Percentiles rank a stretch among this genome's conserved stretches.
Conservation (phyloP, 345 rosid species). For the Acer negundo region DNA sequence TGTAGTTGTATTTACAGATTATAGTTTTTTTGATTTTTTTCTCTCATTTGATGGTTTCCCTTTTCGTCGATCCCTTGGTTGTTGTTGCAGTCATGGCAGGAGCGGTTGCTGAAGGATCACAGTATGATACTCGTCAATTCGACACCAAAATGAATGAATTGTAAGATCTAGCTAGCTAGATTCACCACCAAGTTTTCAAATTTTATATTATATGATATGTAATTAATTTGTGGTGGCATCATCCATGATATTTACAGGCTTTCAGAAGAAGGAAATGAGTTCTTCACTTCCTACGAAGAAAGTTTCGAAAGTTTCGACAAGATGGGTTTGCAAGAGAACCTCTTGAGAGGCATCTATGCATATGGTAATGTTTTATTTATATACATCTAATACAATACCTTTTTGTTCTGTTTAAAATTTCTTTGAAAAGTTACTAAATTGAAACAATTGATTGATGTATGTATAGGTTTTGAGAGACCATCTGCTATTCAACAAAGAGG, state of each 20-base stretch:
- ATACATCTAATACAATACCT: not conserved
- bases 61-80: not conserved
- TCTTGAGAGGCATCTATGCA: slow-evolving; percentile 52
- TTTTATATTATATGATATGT: not conserved
- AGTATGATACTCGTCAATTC: slow-evolving; percentile 43
- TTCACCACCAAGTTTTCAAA: not conserved
- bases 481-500: slow-evolving; percentile 35
- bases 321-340: slow-evolving; percentile 53
- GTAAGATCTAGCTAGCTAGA: slow-evolving; percentile 25
- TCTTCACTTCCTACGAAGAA: slow-evolving; percentile 45
- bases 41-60: not conserved
- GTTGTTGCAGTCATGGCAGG: slow-evolving; percentile 47
- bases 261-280: slow-evolving; percentile 40
- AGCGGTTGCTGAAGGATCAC: slow-evolving; percentile 37
- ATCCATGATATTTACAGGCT: slow-evolving; percentile 25
- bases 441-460: not conserved
- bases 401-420: not conserved
- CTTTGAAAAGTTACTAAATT: not conserved
- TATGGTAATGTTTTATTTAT: slow-evolving; percentile 28
- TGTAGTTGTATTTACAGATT: not conserved
- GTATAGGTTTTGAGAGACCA: slow-evolving; percentile 30
- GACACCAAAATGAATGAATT: slow-evolving; percentile 42
- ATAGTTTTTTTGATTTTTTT: not conserved
- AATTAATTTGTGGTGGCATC: not conserved
- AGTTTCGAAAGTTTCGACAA: slow-evolving; percentile 50